These are phyloP conservation scores for Vicia villosa DNA, from an alignment of 306 rosid species.

Conservation along the genomic window DNA sequence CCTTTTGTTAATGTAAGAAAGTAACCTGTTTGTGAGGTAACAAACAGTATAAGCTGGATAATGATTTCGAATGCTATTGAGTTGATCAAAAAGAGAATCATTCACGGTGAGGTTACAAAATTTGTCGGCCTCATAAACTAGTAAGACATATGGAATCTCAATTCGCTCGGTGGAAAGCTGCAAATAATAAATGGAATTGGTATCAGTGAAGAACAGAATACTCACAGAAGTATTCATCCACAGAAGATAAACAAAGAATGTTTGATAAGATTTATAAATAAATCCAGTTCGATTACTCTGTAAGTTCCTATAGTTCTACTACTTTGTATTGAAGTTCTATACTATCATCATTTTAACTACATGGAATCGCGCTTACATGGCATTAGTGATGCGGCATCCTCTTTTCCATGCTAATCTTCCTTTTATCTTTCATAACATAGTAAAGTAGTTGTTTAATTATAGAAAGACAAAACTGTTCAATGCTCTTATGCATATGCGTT, in stretches of 20 bases:
- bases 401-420: slow-evolving; percentile 1
- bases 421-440: not conserved
- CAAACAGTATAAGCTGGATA: slow-evolving; percentile 85
- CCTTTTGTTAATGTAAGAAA: slow-evolving; percentile 85
- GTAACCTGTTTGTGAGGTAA: slow-evolving; percentile 76
- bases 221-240: slow-evolving; percentile 13
- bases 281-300: not conserved
- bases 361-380: not conserved
- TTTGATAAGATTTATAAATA: slow-evolving; percentile 20
- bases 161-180: slow-evolving; percentile 62
- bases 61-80: slow-evolving; percentile 58
- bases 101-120: slow-evolving; percentile 67
- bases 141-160: slow-evolving; percentile 69
- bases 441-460: not conserved
- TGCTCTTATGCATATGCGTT: not conserved
- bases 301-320: not conserved
- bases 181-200: slow-evolving; percentile 42
- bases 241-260: slow-evolving; percentile 2
- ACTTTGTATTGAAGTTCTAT: not conserved
- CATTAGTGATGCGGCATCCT: not conserved
- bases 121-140: slow-evolving; percentile 75
- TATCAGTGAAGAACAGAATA: slow-evolving; percentile 25
- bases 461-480: not conserved
- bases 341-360: slow-evolving; percentile 15
- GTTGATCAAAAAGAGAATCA: slow-evolving; percentile 63